Base-by-base conservation (phyloP, 495 filamentous ascomycete genomes). In the Polyplosphaeria fusca region DNA sequence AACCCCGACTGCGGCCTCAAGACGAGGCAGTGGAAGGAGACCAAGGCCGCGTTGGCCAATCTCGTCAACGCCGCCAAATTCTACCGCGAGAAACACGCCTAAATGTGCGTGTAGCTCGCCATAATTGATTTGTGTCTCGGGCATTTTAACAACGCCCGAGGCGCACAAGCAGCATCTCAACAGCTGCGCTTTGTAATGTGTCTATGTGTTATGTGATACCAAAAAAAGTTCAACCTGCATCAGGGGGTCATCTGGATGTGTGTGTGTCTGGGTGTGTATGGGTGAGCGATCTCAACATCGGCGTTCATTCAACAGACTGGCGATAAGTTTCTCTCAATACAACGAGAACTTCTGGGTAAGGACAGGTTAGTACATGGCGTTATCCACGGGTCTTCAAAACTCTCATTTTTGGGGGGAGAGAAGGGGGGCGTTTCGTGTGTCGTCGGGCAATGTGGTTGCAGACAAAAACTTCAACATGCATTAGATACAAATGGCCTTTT, bases 1-100 rank as follows among this genome's bases (percentile, higher is more conserved):
- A 91, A 97, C 81, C 93, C 94, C 57, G 93, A 98, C 77, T 98
- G 93, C 69, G 93, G 93, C 78, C 83, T 98, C 37, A 98, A 98
- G 87, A 98, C 93, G 64, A 86, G 93, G 63, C 84, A 90, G 77
- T 96, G 90, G 91, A 79, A 83, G 68, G 92, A 98, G 86, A 93
- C 90, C 71, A 95, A 94, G 83, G 87, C 86, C 67, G 86, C 90
- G 54, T 78, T 96, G 68, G 79, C 76, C 74, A 91, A 95, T 81
- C 85, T 97, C 89, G 89, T 97, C 74, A 85, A 87, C 69, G 93
- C 94, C 30, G 90, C 93, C 77, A 96, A 96, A 84, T 86, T 75
- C 82, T 96, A 84, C 89, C 93, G 93, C 70, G 73, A 83, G 71
- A 86, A 97, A 84, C 85, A 95, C 74, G 63, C 69, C 42, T 47